phyloP scores from a whole-genome alignment of 495 filamentous ascomycete genomes.

The Mytilinidion resinicola region DNA sequence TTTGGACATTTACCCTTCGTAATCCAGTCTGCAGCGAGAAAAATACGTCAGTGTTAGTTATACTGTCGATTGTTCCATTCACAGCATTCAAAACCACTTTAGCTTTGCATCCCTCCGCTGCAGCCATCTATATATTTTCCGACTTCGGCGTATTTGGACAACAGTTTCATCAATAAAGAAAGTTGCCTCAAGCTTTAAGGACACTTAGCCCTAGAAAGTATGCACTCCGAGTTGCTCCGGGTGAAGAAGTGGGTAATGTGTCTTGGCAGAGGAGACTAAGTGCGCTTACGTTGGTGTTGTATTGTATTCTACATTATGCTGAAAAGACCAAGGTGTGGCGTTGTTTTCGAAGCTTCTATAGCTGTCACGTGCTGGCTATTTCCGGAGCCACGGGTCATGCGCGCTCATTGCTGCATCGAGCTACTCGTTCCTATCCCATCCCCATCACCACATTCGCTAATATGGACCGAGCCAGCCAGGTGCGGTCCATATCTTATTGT shows the following conservation, averaged over 20 bases:
- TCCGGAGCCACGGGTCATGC: too few relatives aligned
- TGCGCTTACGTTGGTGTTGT: conserved; percentile 14
- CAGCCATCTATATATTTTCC: conserved; percentile 7
- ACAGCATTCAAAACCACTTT: conserved; percentile 10
- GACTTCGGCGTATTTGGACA: conserved; percentile 8
- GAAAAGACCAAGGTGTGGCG: too few relatives aligned
- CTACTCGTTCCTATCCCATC: too few relatives aligned
- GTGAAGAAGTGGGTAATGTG: conserved; percentile 1
- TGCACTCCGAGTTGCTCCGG: conserved; percentile 9
- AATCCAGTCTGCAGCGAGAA: conserved; percentile 11
- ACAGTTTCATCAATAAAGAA: conserved; percentile 11
- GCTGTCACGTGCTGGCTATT: too few relatives aligned
- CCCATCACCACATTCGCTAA: too few relatives aligned
- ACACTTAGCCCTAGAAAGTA: conserved; percentile 10
- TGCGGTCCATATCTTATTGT: too few relatives aligned
- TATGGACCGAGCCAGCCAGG: too few relatives aligned
- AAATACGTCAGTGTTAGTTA: conserved; percentile 13
- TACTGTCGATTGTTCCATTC: conserved; percentile 8
- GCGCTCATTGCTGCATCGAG: too few relatives aligned
- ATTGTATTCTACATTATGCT: too few relatives aligned
- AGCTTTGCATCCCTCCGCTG: too few relatives aligned
- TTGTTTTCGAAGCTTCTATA: too few relatives aligned
- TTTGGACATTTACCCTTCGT: conserved; percentile 10
- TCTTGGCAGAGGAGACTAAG: conserved; percentile 9
- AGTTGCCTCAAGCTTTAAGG: conserved; percentile 1